phyloP scores from a whole-genome alignment of 2,329 filamentous ascomycete genomes.

The Botrytis galanthina region DNA sequence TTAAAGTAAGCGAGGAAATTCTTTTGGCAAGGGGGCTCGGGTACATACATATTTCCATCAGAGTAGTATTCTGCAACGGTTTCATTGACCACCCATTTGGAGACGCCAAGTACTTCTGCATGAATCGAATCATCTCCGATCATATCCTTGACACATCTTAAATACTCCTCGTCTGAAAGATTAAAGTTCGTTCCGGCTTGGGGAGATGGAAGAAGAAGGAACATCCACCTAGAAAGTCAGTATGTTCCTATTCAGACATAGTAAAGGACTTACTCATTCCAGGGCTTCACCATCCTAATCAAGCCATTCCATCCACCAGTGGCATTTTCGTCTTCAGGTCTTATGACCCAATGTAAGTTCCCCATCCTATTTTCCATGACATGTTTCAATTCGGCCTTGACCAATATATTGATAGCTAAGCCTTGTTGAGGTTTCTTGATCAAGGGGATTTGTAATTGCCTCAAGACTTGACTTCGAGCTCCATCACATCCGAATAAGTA shows the following conservation, averaged over 20 bases:
- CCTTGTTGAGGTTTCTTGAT: slow-evolving; percentile 47
- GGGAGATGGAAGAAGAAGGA: slow-evolving; percentile 50
- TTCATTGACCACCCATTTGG: slow-evolving; percentile 62
- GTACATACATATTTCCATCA: slow-evolving; percentile 35
- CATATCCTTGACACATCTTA: slow-evolving; percentile 46
- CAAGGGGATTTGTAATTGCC: slow-evolving; percentile 48
- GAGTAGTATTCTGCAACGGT: slow-evolving; percentile 56
- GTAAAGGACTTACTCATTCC: slow-evolving; percentile 46
- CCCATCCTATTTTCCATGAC: slow-evolving; percentile 50
- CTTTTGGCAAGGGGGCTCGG: background rate
- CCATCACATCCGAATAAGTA: slow-evolving; percentile 62
- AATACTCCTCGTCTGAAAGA: slow-evolving; percentile 49
- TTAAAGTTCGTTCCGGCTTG: slow-evolving; percentile 41
- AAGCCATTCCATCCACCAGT: slow-evolving; percentile 51
- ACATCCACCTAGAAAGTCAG: slow-evolving; percentile 49
- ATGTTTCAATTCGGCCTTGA: slow-evolving; percentile 51
- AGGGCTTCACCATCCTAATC: slow-evolving; percentile 61
- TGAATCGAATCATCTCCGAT: slow-evolving; percentile 55
- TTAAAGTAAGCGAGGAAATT: background rate
- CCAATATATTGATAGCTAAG: slow-evolving; percentile 49
- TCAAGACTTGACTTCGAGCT: slow-evolving; percentile 46
- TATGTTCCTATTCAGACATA: background rate
- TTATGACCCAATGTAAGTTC: slow-evolving; percentile 60
- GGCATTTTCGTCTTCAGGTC: slow-evolving; percentile 51
- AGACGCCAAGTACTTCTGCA: slow-evolving; percentile 51